A percentile compares a stretch with the other conserved stretches of the same genome.
Conservation (phyloP, 768 basidiomycete species). For the Pisolithus marmoratus region DNA sequence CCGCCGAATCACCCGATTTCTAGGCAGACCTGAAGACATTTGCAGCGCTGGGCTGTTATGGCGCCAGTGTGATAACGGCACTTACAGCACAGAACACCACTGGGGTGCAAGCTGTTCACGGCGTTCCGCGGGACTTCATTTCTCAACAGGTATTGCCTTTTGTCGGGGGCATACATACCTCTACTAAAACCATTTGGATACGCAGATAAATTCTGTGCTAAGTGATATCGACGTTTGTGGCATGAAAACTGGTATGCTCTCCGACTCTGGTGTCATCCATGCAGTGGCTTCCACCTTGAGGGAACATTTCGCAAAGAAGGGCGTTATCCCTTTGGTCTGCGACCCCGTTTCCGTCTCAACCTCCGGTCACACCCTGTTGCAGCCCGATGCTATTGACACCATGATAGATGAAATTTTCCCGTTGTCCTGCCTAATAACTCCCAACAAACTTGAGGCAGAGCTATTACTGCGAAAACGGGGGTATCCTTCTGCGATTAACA, state of each 20-base stretch:
- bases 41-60: constrained; percentile 73
- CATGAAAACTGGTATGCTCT: constrained; percentile 91
- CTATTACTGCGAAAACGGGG: constrained; percentile 47
- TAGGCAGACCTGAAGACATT: constrained; percentile 88
- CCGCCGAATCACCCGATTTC: neutral
- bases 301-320: constrained; percentile 28
- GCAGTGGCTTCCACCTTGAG: constrained; percentile 49
- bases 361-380: constrained; percentile 75
- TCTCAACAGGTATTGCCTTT: constrained; percentile 54
- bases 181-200: neutral
- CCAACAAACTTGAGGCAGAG: constrained; percentile 79
- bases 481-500: constrained; percentile 29
- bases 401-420: constrained; percentile 66
- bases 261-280: constrained; percentile 46
- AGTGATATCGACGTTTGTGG: constrained; percentile 65
- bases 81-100: constrained; percentile 86
- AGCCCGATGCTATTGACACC: constrained; percentile 55
- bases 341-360: constrained; percentile 94
- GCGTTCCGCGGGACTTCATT: constrained; percentile 65
- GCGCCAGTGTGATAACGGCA: constrained; percentile 77
- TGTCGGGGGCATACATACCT: neutral
- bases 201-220: constrained; percentile 63
- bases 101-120: constrained; percentile 73
- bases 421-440: constrained; percentile 68
- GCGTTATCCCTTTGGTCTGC: constrained; percentile 56